Evolutionary conservation across 768 basidiomycete genomes (phyloP), one percentile per base, ranked within the genome.

Genomic region (Solioccasus polychromus): DNA sequence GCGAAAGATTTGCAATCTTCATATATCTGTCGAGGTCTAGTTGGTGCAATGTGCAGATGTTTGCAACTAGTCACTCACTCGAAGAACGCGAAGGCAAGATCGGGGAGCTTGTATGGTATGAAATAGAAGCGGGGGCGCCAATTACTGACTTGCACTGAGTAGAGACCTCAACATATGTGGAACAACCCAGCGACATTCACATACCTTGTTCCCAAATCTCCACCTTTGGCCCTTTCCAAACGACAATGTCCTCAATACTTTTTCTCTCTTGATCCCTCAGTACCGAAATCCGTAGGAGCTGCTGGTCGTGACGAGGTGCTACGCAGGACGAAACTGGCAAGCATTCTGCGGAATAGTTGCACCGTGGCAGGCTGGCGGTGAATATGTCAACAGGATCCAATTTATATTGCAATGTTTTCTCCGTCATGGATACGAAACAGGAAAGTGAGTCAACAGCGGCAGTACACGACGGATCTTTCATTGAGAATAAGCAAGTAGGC

Each of bases 141-240:
- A 14, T 47, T 66, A 9, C 78, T 71, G 3, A 87, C 72, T 31
- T 67, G 63, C 34, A 89, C 85, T 87, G 39, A 24, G 6, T 7
- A 19, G 24, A 30, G 23, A 28, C 31, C 10, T 39, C 19, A 18
- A 20, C 4, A 20, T 8, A 17, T 25, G 19, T 29, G 5, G 15
- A 8, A 39, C 4, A 3, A 9, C 4, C 24, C 11, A 54, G 17
- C 17, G 8, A 23, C 42, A 52, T 28, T 39, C n/a, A 58, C 69
- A 23, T 51, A 83, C 86, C 80, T 73, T 85, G 75, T 42, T 83
- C 78, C 67, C 73, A 76, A 1, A 92, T 71, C 63, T 90, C 88
- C 15, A 54, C 55, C 8, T 66, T 67, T 5, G 86, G 80, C 1
- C 91, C 91, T 47, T 75, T 81, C 88, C 89, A 94, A 3, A 92